These are phyloP conservation scores for Neotropicomus parvogracilis DNA, from an alignment of 1,284 basidiomycete species.

Conservation along the genomic window DNA sequence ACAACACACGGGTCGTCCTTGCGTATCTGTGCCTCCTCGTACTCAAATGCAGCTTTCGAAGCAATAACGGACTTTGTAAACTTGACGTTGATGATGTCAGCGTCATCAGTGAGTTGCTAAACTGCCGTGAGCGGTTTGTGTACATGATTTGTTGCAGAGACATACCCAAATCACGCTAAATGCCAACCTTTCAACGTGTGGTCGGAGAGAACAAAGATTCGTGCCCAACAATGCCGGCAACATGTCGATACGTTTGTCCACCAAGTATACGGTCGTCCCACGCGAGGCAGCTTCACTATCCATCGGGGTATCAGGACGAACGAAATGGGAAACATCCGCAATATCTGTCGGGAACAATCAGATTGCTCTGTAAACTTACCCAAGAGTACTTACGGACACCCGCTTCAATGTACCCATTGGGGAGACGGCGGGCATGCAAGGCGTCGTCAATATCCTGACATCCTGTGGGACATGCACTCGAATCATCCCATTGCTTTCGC, in stretches of 20 bases:
- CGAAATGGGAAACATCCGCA: conserved; percentile 97
- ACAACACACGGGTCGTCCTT: conserved; percentile 84
- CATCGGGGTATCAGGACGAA: conserved; percentile 93
- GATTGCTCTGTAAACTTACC: neutral
- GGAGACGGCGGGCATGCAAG: conserved; percentile 84
- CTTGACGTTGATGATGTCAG: conserved; percentile 86
- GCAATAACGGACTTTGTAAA: conserved; percentile 97
- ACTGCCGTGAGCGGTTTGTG: neutral
- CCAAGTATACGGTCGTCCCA: conserved; percentile 97
- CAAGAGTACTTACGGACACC: conserved; percentile 82
- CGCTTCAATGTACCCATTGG: conserved; percentile 95
- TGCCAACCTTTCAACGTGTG: conserved; percentile 91
- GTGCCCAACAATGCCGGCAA: conserved; percentile 92
- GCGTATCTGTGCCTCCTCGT: conserved; percentile 92
- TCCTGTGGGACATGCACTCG: conserved; percentile 41
- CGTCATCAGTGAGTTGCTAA: conserved; percentile 82
- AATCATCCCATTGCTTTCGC: neutral
- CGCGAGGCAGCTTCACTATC: conserved; percentile 93
- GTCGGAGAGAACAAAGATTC: conserved; percentile 92
- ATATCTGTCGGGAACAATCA: conserved; percentile 62
- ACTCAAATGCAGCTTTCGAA: conserved; percentile 96
- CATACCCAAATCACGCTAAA: conserved; percentile 96
- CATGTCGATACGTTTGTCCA: conserved; percentile 99
- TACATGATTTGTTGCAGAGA: neutral
- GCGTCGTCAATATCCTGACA: conserved; percentile 99